Evolutionary conservation across 352 stramenopile species (phyloP).

Genomic region (Bremia lactucae): DNA sequence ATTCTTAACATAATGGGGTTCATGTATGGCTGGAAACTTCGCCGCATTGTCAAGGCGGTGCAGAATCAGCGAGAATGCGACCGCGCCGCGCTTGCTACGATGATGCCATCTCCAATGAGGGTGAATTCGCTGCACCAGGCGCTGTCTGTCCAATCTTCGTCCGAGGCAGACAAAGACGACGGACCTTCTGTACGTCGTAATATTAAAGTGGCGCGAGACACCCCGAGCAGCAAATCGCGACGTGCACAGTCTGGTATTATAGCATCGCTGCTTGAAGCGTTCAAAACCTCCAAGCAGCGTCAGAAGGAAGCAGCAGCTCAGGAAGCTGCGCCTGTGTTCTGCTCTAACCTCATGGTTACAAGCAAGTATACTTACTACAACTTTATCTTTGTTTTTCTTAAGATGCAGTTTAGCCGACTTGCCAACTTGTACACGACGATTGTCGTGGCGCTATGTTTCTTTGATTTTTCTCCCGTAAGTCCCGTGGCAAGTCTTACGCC

Average conservation of each 20-base stretch:
- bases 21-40: conserved; percentile 82
- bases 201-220: conserved; percentile 28
- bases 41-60: conserved; percentile 78
- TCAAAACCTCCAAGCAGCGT: conserved; percentile 24
- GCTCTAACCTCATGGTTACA: conserved; percentile 70
- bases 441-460: conserved; percentile 84
- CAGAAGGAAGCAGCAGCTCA: conserved; percentile 14
- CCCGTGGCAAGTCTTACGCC: conserved; percentile 76
- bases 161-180: conserved; percentile 31
- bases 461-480: conserved; percentile 77
- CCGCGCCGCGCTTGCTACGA: conserved; percentile 63
- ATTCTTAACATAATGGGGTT: conserved; percentile 69
- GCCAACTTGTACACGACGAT: conserved; percentile 86
- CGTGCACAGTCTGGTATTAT: conserved; percentile 17
- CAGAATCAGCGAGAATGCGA: conserved; percentile 73
- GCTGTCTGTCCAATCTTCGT: conserved; percentile 44
- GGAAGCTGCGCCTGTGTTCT: conserved; percentile 33
- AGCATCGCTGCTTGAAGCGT: conserved; percentile 5
- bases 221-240: conserved; percentile 13
- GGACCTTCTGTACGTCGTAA: conserved; percentile 28
- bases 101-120: conserved; percentile 47
- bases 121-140: conserved; percentile 42
- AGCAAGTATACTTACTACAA: conserved; percentile 90
- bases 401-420: conserved; percentile 86
- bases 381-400: conserved; percentile 83